Percentiles rank a stretch among this genome's conserved stretches.
These are phyloP conservation scores for Bocquillonia castaneifolia DNA, from an alignment of 441 rosid species.

Conservation along the genomic window DNA sequence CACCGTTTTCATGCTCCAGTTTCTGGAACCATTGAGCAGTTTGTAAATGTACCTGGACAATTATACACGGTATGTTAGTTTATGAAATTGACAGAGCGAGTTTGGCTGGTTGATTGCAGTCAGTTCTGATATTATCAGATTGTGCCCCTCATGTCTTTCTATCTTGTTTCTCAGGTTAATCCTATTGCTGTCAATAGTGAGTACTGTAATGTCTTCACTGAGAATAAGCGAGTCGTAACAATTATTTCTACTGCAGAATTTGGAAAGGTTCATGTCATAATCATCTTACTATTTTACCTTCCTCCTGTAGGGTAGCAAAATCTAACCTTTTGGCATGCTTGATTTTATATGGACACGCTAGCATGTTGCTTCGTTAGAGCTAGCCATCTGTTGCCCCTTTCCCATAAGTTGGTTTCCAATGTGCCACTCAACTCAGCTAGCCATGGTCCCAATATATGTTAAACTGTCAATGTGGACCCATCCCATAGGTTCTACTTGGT, in stretches of 20 bases:
- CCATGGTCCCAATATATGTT: neutral
- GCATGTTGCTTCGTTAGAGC: neutral
- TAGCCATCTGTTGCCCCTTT: neutral
- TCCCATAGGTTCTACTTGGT: neutral
- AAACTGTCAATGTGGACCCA: neutral
- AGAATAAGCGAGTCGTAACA: slow-evolving; percentile 73
- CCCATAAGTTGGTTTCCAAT: neutral
- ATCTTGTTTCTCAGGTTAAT: slow-evolving; percentile 53
- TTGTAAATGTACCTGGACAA: slow-evolving; percentile 64
- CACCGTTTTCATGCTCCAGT: slow-evolving; percentile 89
- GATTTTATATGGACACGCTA: neutral
- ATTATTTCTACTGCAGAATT: slow-evolving; percentile 66
- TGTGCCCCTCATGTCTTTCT: neutral
- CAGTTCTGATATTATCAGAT: neutral
- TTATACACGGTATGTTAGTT: slow-evolving; percentile 65
- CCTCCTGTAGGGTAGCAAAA: neutral
- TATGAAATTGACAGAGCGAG: neutral
- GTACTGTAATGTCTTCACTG: slow-evolving; percentile 89
- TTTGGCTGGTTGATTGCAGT: slow-evolving; percentile 1
- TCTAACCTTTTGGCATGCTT: neutral
- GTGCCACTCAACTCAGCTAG: neutral
- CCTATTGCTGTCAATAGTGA: slow-evolving; percentile 93
- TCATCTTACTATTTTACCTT: slow-evolving; percentile 7
- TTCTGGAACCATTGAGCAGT: slow-evolving; percentile 63
- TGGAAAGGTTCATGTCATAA: slow-evolving; percentile 60